Evolutionary conservation across 306 rosid species (phyloP), one percentile per base, ranked within the genome.

Genomic region (Lithocarpus polystachyus): DNA sequence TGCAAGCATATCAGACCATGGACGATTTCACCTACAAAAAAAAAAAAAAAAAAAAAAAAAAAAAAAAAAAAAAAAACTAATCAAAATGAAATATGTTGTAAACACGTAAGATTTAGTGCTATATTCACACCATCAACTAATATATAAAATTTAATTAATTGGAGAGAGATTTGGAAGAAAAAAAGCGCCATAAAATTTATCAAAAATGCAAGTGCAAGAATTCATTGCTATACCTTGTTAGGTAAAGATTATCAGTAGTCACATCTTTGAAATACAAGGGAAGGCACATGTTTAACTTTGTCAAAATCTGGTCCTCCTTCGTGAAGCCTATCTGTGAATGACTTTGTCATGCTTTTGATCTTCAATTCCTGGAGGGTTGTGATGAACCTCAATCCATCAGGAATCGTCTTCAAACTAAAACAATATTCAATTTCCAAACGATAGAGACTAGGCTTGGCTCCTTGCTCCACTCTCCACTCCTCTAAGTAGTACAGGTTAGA

Each of bases 381-480:
- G 6, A 84, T 28, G 65, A 79, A 81, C 61, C 81, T 85, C 29
- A 90, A 64, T 26, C 88, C 94, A 11, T 88, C 88, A 0, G 89
- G 94, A 64, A 90, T n/a, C 83, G 62, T 78, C 74, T 68, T 82
- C 33, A 90, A 84, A 12, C 8, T 13, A 0, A 60, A 19, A 24
- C 86, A 78, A 13, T 4, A 5, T 5, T 20, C 3, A 72, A 88
- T 85, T 79, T 54, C 43, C 31, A 90, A 82, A 70, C 77, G 75
- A 26, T 57, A 3, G 56, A 90, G 88, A 73, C 45, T 37, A 55
- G 59, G 60, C 92, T 85, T 79, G 40, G 88, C 89, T 54, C 78
- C 88, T 83, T 86, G 64, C 20, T 81, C 83, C 78, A 90, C 69
- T 68, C 72, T 83, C 90, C 88, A 90, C 84, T 83, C 86, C 75